Base-by-base conservation (phyloP, 352 stramenopile species). In the Phytophthora meadii region DNA sequence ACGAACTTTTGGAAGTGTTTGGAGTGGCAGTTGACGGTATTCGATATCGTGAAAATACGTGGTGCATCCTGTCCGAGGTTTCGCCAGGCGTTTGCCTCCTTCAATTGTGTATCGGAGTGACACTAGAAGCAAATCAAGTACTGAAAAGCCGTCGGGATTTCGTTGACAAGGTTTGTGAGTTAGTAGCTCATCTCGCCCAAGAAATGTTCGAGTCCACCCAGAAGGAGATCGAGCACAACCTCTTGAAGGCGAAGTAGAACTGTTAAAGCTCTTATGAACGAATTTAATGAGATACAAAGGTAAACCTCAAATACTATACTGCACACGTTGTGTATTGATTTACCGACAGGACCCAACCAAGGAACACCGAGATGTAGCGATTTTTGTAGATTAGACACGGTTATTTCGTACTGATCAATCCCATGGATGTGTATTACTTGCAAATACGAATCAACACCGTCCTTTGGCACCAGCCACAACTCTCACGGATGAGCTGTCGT, bases 401-500 rank as follows among this genome's bases (percentile, higher is more conserved):
- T 19, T 19, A 14, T 36, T 36, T 36, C 30, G 9, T 15, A 30
- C 19, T 19, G 19, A 19, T 19, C 19, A 19, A 19, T 48, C 9
- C 2, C 9, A 10, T 24, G 14, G 6, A 28, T 32, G 12, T 37
- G 44, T 51, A 51, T 51, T 37, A 19, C 19, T 32, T 36, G 22
- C 5, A 5, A 5, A 22, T 51, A 51, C 44, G 22, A 51, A 51
- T 51, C 44, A 36, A 1, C 19, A 19, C 19, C 19, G 19, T 1
- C 10, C 2, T 34, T 15, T 48, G 9, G 22, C 25, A 6, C 41
- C 8, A 14, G 8, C 25, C 8, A 32, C 14, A 27, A 53, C 15
- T 17, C 46, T 59, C 51, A 59, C 19, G 5, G 9, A n/a, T 59
- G 51, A 59, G 15, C 39, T 47, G 50, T 39, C 50, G 22, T 25